Evolutionary conservation across 1,284 basidiomycete genomes (phyloP), one percentile per base, ranked within the genome.

Genomic region (Coniophora puteana): DNA sequence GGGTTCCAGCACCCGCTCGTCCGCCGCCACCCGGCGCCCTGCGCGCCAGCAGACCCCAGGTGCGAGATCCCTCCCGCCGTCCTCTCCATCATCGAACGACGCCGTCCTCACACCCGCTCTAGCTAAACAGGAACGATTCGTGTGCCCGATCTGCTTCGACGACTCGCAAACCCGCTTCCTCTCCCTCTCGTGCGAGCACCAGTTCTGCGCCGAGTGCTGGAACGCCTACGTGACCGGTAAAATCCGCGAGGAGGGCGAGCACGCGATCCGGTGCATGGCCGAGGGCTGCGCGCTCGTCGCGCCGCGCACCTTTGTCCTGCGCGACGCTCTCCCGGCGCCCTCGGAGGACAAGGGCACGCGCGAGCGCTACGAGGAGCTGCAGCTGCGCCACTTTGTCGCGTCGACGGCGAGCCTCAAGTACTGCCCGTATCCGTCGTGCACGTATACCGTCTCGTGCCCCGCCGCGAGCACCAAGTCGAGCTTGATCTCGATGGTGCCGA

Each of bases 141-240:
- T 87, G 28, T 97, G 93, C 61, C 87, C 89, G 6, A 89, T 96
- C 58, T 97, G 93, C 68, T 96, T 84, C 65, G 84, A 90, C 60
- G 91, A 93, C 51, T 67, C 74, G 3, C 75, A 79, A 45, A 70
- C 79, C 11, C 71, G 72, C 24, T 78, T 75, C 7, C 71, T 84
- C 22, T 63, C 83, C 1, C 72, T 95, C 31, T 71, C 76, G 22
- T 96, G 92, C 62, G 79, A 76, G 30, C 93, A 96, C 62, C 65
- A 75, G 18, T 95, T 89, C 63, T 97, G 93, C 67, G 74, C 73
- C 13, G 80, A 73, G 13, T 99, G 95, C 67, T 99, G 96, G 88
- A 68, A 68, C 36, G 82, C 86, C 35, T 98, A 98, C 62, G 62
- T 89, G 38, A 71, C 72, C 31, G 83, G 85, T 52, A 98, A 99